Base-by-base conservation (phyloP, 345 rosid species). In the Hypericum perforatum region DNA sequence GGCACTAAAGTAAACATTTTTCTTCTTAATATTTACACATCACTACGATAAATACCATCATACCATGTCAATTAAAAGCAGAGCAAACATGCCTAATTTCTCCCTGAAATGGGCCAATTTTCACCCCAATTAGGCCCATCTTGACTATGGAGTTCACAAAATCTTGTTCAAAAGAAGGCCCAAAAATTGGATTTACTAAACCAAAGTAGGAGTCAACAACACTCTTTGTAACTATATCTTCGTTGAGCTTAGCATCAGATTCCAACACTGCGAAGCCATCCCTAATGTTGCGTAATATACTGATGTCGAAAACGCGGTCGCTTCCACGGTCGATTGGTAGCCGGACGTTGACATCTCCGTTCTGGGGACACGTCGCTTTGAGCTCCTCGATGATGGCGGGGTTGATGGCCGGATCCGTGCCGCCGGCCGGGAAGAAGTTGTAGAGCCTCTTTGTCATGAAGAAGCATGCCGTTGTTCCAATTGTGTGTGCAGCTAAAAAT, bases 401-500 rank as follows among this genome's bases (percentile, higher is more conserved):
- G 58, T 65, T 63, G 59, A 86, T 80, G 0, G 73, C 53, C 4
- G 94, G 94, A 49, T 82, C 95, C 1, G 95, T 72, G 42, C 74
- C 76, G 1, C 72, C 77, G 0, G 60, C 63, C 0, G 82, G 82
- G 12, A 52, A 53, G 54, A 78, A 89, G 14, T 63, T 50, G 72
- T 89, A 89, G 41, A 85, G 87, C 29, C 89, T 72, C 6, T 63
- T 61, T 32, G 71, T 73, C 92, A 89, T 74, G 82, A 83, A 89
- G 83, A 89, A 89, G 65, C 95, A 89, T 7, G 95, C 95, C 0
- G 89, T 74, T 16, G 92, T 82, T 29, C 97, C 97, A 50, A 89
- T 89, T 5, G 85, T 81, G 53, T 85, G 97, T 5, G 89, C 95
- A 39, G 82, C 89, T 88, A 86, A 44, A 39, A 15, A 62, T 41